A percentile compares a stretch with the other conserved stretches of the same genome.
These are phyloP conservation scores for rapeseed (Brassica napus) DNA, from an alignment of 345 rosid species.

Conservation along the genomic window DNA sequence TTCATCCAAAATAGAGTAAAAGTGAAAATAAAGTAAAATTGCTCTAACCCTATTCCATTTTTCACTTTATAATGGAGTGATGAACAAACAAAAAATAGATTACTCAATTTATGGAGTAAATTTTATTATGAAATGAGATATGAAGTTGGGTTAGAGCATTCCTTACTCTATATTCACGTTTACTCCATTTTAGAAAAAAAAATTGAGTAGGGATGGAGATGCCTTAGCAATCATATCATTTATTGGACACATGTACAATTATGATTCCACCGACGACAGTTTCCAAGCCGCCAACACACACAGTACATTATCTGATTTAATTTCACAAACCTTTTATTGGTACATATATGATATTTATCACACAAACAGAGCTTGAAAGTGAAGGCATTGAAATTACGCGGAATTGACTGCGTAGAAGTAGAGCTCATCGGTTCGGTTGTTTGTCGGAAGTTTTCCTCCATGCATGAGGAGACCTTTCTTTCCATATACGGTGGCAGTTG, in stretches of 20 bases:
- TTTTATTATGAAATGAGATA: too few species aligned
- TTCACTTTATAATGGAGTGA: too few species aligned
- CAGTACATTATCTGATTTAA: neutral
- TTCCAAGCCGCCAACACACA: neutral
- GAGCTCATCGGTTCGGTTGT: conserved; percentile 4
- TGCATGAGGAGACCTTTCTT: conserved; percentile 24
- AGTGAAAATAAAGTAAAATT: too few species aligned
- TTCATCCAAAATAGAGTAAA: too few species aligned
- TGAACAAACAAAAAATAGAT: too few species aligned
- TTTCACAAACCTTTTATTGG: neutral
- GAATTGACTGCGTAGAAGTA: conserved; percentile 18
- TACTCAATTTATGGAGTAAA: too few species aligned
- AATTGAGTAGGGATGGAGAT: too few species aligned
- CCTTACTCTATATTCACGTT: too few species aligned
- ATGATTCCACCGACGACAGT: neutral
- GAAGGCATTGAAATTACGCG: neutral
- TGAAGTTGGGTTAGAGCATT: too few species aligned
- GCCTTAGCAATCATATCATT: neutral
- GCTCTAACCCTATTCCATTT: too few species aligned
- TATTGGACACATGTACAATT: neutral
- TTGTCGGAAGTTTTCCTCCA: conserved; percentile 19
- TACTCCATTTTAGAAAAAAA: too few species aligned
- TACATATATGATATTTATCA: neutral
- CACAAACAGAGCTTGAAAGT: neutral
- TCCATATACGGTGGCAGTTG: neutral